Conservation (phyloP, 2,329 filamentous ascomycete genomes). For the Shiraia sp. region DNA sequence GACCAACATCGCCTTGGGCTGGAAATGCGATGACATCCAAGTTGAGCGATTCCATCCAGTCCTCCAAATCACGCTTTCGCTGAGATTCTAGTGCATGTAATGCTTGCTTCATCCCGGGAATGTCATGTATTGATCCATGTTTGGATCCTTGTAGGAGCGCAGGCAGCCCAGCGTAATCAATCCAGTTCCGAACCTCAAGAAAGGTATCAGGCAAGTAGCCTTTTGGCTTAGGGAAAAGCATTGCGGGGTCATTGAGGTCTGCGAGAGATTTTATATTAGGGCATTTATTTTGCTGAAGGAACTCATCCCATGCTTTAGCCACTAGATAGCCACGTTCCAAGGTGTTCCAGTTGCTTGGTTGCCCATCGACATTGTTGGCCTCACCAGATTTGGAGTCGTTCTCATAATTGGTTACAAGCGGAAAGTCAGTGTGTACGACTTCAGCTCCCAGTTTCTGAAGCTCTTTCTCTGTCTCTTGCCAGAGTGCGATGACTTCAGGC, state of each 20-base stretch:
- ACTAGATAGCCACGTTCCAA: conserved; percentile 55
- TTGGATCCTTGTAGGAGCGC: conserved; percentile 28
- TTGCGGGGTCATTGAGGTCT: conserved; percentile 43
- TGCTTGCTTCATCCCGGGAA: conserved; percentile 49
- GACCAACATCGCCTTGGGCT: conserved; percentile 55
- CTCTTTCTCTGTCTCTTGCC: conserved; percentile 39
- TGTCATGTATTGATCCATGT: conserved; percentile 45
- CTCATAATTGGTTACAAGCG: conserved; percentile 52
- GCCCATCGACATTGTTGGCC: conserved; percentile 48
- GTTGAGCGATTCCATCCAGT: conserved; percentile 51
- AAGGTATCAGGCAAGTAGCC: conserved; percentile 45
- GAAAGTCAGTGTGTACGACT: conserved; percentile 51
- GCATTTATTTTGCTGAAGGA: conserved; percentile 51
- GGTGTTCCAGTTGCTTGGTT: conserved; percentile 52
- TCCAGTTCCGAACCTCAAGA: conserved; percentile 46
- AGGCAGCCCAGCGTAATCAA: conserved; percentile 43
- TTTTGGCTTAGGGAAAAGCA: conserved; percentile 45
- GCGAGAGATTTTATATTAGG: conserved; percentile 43
- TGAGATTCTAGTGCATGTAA: conserved; percentile 53
- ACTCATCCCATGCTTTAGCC: conserved; percentile 58
- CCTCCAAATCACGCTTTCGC: conserved; percentile 55
- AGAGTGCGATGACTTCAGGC: conserved; percentile 43
- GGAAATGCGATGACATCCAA: conserved; percentile 57
- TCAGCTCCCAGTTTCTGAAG: conserved; percentile 50
- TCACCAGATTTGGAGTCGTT: conserved; percentile 41